phyloP scores from a whole-genome alignment of 352 stramenopile genomes.

The Globisporangium cylindrosporum region DNA sequence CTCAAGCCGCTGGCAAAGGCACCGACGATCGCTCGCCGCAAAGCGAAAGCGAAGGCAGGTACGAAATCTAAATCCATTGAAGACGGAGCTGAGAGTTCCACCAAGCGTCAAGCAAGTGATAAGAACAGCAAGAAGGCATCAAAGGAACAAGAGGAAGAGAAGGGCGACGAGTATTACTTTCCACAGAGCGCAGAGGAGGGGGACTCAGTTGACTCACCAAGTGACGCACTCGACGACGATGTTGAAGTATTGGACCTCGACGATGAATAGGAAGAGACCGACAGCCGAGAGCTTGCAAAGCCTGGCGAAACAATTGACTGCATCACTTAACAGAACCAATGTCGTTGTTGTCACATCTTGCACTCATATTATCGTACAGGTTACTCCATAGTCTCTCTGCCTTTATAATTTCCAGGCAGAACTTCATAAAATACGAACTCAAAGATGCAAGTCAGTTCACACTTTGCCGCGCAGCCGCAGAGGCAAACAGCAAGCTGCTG shows the following conservation, averaged over 20 bases:
- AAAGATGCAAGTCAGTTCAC: no score
- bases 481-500: not conserved
- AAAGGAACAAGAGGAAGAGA: constrained; percentile 22
- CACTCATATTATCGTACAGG: no score
- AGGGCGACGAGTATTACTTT: constrained; percentile 45
- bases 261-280: constrained; percentile 22
- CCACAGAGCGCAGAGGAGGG: constrained; percentile 23
- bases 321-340: no score
- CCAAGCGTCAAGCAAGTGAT: not conserved
- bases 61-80: not conserved
- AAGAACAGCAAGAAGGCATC: no score
- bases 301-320: no score
- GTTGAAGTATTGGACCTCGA: constrained; percentile 53
- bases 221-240: constrained; percentile 23
- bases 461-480: not conserved
- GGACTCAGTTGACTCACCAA: constrained; percentile 17
- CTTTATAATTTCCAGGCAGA: no score
- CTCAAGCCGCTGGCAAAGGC: constrained; percentile 56
- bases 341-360: no score
- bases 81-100: constrained; percentile 8
- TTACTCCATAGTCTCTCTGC: no score
- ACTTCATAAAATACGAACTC: no score
- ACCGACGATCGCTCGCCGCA: constrained; percentile 47
- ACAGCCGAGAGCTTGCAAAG: not conserved
- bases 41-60: constrained; percentile 17